These are phyloP conservation scores for Alternaria incomplexa DNA, from an alignment of 2,329 filamentous ascomycete genomes.

Conservation along the genomic window DNA sequence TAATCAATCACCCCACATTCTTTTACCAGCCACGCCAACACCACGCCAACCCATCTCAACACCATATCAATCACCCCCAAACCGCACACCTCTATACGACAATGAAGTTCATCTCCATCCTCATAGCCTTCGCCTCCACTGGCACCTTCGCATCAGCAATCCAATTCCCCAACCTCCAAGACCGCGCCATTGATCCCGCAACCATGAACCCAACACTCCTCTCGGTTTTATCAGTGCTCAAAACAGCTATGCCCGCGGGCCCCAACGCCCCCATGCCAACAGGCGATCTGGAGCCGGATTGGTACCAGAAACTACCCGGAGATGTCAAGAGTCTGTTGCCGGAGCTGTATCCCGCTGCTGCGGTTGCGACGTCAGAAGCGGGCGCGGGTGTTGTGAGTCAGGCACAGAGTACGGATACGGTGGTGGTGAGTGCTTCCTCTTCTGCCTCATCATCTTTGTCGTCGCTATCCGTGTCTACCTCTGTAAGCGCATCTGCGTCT, in stretches of 20 bases:
- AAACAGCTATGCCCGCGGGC: conserved; percentile 18
- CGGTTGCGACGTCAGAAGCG: not conserved
- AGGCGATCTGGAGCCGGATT: conserved; percentile 12
- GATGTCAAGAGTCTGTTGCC: conserved; percentile 19
- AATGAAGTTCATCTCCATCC: conserved; percentile 12
- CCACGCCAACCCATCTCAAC: not conserved
- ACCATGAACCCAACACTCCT: conserved; percentile 20
- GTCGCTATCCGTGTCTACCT: not conserved
- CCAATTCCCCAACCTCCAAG: not conserved
- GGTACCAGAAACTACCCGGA: conserved; percentile 19
- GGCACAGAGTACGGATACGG: not conserved
- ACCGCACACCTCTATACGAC: not conserved
- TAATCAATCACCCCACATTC: not conserved
- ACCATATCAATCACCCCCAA: not conserved
- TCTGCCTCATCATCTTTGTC: not conserved
- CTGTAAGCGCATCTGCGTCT: not conserved
- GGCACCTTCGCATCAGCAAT: not conserved
- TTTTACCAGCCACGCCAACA: not conserved
- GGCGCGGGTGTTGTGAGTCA: not conserved
- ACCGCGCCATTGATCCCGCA: conserved; percentile 15
- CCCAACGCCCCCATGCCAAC: conserved; percentile 7
- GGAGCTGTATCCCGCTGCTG: conserved; percentile 15
- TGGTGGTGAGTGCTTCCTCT: not conserved
- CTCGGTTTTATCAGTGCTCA: conserved; percentile 22
- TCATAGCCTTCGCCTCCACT: conserved; percentile 1